These are phyloP conservation scores for Leucocoprinus leucothites DNA, from an alignment of 768 basidiomycete genomes.

Conservation along the genomic window DNA sequence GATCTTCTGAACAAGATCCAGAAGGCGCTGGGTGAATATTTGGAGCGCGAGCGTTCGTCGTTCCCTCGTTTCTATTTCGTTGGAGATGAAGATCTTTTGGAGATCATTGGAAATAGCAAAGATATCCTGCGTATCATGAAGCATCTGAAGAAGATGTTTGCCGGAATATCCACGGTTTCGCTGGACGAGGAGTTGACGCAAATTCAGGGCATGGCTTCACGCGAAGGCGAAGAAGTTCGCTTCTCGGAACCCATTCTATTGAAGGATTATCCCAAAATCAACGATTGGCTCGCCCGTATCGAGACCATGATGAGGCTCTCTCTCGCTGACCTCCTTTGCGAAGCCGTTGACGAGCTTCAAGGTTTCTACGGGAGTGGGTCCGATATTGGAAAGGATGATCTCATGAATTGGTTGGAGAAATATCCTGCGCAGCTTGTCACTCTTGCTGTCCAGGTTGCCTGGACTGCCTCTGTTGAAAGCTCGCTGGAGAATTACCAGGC, in stretches of 20 bases:
- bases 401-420: slow-evolving; percentile 90
- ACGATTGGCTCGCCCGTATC: slow-evolving; percentile 93
- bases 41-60: slow-evolving; percentile 94
- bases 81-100: slow-evolving; percentile 96
- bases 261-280: slow-evolving; percentile 96
- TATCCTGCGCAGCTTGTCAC: slow-evolving; percentile 97
- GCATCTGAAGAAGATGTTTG: slow-evolving; percentile 99
- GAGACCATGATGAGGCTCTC: slow-evolving; percentile 93
- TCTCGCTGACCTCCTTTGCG: slow-evolving; percentile 76
- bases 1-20: slow-evolving; percentile 98
- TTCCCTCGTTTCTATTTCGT: slow-evolving; percentile 99
- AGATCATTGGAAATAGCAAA: slow-evolving; percentile 99
- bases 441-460: slow-evolving; percentile 90
- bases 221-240: slow-evolving; percentile 90
- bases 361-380: slow-evolving; percentile 71
- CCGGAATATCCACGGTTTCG: slow-evolving; percentile 86
- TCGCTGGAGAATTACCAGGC: slow-evolving; percentile 54
- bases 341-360: slow-evolving; percentile 78
- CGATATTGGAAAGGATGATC: slow-evolving; percentile 56
- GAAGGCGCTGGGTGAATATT: slow-evolving; percentile 97
- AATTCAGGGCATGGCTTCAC: slow-evolving; percentile 91
- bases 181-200: slow-evolving; percentile 86
- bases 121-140: slow-evolving; percentile 98
- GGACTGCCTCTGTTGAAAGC: slow-evolving; percentile 83
- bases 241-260: slow-evolving; percentile 83